Evolutionary conservation across 2,329 filamentous ascomycete species (phyloP).

Genomic region (Cladosporium sp.): DNA sequence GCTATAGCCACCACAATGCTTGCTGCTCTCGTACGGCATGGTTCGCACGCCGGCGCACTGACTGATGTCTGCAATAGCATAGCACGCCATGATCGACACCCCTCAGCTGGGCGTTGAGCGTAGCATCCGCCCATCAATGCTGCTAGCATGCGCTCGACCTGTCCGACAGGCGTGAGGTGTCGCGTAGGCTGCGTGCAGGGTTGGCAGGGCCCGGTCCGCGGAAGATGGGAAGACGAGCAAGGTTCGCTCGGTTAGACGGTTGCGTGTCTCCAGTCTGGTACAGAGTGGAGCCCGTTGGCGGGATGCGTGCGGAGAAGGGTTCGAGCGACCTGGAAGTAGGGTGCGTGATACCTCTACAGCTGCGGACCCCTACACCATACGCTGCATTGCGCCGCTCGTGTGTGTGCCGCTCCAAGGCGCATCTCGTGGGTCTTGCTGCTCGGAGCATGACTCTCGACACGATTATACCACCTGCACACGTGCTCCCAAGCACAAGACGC

Average conservation of each 20-base stretch:
- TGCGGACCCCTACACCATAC: conserved; percentile 5
- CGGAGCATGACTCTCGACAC: conserved; percentile 2
- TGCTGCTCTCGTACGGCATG: neutral
- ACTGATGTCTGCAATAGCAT: neutral
- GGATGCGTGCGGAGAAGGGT: conserved; percentile 1
- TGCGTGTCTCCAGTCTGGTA: neutral
- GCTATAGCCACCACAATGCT: neutral
- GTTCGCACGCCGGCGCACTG: neutral
- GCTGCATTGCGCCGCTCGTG: neutral
- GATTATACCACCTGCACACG: neutral
- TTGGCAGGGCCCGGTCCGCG: neutral
- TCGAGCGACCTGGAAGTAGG: neutral
- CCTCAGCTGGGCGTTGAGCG: neutral
- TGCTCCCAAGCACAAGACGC: neutral
- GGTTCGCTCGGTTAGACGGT: neutral
- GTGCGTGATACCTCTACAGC: neutral
- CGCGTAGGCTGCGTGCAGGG: too few relatives aligned
- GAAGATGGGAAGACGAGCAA: too few relatives aligned
- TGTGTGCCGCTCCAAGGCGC: too few relatives aligned
- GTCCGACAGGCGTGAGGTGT: too few relatives aligned
- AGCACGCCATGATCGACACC: neutral
- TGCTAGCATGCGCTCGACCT: too few relatives aligned
- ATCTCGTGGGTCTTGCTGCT: neutral
- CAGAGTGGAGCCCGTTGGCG: neutral
- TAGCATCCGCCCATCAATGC: neutral